Conservation (phyloP, 129 eudicot species). For the Chrysanthemum seticuspe region DNA sequence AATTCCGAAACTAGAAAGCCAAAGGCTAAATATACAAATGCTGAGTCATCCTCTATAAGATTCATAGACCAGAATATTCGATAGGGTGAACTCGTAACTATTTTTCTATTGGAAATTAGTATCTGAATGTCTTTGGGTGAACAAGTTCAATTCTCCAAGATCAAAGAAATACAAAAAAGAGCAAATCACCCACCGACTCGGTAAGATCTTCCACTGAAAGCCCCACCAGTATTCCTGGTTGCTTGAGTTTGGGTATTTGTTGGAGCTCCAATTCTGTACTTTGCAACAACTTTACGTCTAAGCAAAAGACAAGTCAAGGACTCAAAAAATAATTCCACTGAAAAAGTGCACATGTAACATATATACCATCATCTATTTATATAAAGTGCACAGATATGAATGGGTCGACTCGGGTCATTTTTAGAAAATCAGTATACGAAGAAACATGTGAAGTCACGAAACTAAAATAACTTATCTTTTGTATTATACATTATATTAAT, state of each 20-base stretch:
- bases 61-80: too few species aligned
- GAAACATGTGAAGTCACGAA: too few species aligned
- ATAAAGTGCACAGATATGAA: too few species aligned
- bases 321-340: neutral
- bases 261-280: slow-evolving; percentile 28
- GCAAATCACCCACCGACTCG: slow-evolving; percentile 13
- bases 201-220: slow-evolving; percentile 27
- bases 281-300: slow-evolving; percentile 24
- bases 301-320: neutral
- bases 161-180: neutral
- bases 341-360: neutral
- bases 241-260: neutral
- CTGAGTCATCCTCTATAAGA: neutral
- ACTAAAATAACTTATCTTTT: too few species aligned
- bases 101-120: slow-evolving; percentile 2
- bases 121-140: neutral
- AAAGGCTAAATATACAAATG: neutral
- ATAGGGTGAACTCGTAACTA: neutral
- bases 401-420: too few species aligned
- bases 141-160: neutral
- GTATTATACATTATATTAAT: too few species aligned
- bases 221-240: slow-evolving; percentile 5
- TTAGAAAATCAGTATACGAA: too few species aligned
- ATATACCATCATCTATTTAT: neutral
- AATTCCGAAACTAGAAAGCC: neutral